Base-by-base conservation (phyloP, 371 early-diverging fungal genomes). In the Mucor plumbeus region DNA sequence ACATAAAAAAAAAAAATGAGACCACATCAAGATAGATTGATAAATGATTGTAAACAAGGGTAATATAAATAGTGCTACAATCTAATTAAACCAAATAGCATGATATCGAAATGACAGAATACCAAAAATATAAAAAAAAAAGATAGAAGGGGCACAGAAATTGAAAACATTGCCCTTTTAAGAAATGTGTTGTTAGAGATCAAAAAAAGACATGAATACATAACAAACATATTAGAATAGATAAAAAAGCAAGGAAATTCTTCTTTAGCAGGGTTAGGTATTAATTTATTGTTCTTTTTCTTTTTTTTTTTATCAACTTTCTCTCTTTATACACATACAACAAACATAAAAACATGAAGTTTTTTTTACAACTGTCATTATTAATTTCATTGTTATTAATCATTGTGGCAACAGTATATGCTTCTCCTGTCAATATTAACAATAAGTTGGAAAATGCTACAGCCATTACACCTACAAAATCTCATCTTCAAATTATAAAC, bases 161-260 rank as follows among this genome's bases (percentile, higher is more conserved):
- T 26, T 21, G 50, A 44, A 60, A 63, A 63, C 63, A 63, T 54
- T 63, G 54, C 33, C 63, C 55, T n/a, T 63, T 54, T 63, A 54
- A 63, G 63, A 41, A 63, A 54, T n/a, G 41, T 63, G 63, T 63
- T 63, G 55, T 63, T 48, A 26, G 39, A 21, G 17, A 15, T 53
- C 35, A 36, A 53, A 53, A 63, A 38, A 40, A 54, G 39, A 21
- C 33, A 50, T 39, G 21, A 39, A 50, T 26, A 34, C 14, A 17
- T 26, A 40, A 39, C 31, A 17, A 53, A 62, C 14, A 10, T 17
- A 31, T 15, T 19, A 44, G n/a, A 44, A 3, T 0, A 8, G 13
- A 50, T 21, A 21, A 50, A 50, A 50, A 50, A 50, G 26, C 50
- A 50, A 50, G 10, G 50, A 11, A 26, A 26, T 50, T 4, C 7